Percentiles rank a stretch among this genome's conserved stretches.
These are phyloP conservation scores for Leishmania mexicana DNA, from an alignment of 208 protist genomes.

Conservation along the genomic window DNA sequence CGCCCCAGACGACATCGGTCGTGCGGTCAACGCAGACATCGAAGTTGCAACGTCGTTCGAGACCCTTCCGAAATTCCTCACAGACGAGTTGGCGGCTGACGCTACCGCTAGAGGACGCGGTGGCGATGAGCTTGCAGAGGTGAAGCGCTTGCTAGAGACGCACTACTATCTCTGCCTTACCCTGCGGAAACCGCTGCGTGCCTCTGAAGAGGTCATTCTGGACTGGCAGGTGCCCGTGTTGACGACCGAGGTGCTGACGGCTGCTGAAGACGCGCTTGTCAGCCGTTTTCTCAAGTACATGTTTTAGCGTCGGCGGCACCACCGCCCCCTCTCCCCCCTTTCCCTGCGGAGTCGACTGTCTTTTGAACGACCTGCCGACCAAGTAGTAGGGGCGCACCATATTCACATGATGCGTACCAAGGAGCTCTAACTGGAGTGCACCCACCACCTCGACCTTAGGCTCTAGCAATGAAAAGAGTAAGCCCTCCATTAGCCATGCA, in stretches of 20 bases:
- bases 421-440: neutral
- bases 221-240: slow-evolving; percentile 52
- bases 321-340: neutral
- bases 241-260: slow-evolving; percentile 45
- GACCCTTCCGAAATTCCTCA: slow-evolving; percentile 76
- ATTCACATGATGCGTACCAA: neutral
- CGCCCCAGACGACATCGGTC: slow-evolving; percentile 44
- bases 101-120: slow-evolving; percentile 33
- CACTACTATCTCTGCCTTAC: slow-evolving; percentile 77
- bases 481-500: neutral
- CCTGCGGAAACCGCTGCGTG: slow-evolving; percentile 44
- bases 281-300: slow-evolving; percentile 72
- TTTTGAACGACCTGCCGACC: neutral
- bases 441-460: neutral
- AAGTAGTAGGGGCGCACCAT: neutral
- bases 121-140: slow-evolving; percentile 8
- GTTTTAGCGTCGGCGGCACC: slow-evolving; percentile 38
- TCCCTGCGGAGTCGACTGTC: neutral
- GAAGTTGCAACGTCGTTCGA: slow-evolving; percentile 66
- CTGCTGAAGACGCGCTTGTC: slow-evolving; percentile 44
- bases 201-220: slow-evolving; percentile 80
- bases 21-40: slow-evolving; percentile 57
- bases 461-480: too few species aligned
- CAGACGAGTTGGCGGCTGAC: slow-evolving; percentile 37
- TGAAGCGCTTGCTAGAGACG: slow-evolving; percentile 32